phyloP scores from a whole-genome alignment of 306 rosid species.

The Vicia sativa region DNA sequence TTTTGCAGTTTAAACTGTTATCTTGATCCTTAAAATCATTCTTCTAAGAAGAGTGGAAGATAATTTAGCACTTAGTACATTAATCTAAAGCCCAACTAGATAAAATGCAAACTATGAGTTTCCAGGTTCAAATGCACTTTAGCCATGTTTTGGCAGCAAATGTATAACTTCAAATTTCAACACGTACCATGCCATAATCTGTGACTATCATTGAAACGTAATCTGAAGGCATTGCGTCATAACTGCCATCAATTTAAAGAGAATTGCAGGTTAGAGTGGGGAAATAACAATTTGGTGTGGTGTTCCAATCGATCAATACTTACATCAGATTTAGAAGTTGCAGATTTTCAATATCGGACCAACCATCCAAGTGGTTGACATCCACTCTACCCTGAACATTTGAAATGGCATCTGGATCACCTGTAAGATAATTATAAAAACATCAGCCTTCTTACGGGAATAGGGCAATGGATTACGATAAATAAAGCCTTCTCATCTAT shows the following conservation, averaged over 20 bases:
- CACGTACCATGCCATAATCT: slow-evolving; percentile 57
- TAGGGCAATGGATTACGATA: slow-evolving; percentile 10
- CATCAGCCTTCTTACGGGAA: slow-evolving; percentile 33
- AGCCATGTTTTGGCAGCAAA: slow-evolving; percentile 25
- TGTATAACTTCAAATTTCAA: slow-evolving; percentile 12
- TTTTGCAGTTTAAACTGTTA: not conserved
- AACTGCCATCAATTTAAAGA: slow-evolving; percentile 52
- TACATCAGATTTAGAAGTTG: slow-evolving; percentile 63
- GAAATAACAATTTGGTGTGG: slow-evolving; percentile 29
- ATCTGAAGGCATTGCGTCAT: slow-evolving; percentile 69
- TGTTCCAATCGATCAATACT: slow-evolving; percentile 29
- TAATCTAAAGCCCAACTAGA: slow-evolving; percentile 16
- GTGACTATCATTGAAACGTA: slow-evolving; percentile 57
- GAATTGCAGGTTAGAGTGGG: slow-evolving; percentile 40
- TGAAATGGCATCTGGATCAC: slow-evolving; percentile 57
- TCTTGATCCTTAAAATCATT: slow-evolving; percentile 20
- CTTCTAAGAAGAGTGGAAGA: not conserved
- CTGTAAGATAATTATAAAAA: slow-evolving; percentile 46
- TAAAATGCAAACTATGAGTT: not conserved
- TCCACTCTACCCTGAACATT: slow-evolving; percentile 51
- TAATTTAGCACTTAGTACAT: not conserved
- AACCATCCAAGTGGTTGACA: slow-evolving; percentile 54
- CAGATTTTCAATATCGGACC: slow-evolving; percentile 49
- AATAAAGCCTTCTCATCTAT: slow-evolving; percentile 15
- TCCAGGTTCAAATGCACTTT: not conserved